Evolutionary conservation across 2,329 filamentous ascomycete species (phyloP).

Genomic region (Pseudopyricularia cyperi): DNA sequence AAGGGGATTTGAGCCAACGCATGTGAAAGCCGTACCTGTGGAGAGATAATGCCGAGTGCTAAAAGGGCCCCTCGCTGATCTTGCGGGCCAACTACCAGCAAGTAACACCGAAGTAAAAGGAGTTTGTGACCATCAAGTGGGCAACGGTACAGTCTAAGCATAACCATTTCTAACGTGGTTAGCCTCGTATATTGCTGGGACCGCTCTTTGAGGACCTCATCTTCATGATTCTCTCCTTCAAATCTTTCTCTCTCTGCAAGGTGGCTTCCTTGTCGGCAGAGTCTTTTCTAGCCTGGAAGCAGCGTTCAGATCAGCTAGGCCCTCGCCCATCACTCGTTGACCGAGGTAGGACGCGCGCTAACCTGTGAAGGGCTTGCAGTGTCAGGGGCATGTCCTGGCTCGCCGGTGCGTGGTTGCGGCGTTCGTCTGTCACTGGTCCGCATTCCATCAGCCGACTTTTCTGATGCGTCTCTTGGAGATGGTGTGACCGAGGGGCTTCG

Average conservation of each 20-base stretch:
- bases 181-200: constrained; percentile 27
- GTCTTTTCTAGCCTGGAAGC: constrained; percentile 12
- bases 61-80: too few species aligned
- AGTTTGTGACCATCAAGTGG: constrained; percentile 7
- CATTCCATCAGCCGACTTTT: constrained; percentile 45
- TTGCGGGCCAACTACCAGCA: too few species aligned
- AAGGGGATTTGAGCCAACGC: too few species aligned
- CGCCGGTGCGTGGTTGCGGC: constrained; percentile 18
- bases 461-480: constrained; percentile 28
- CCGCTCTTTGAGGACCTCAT: constrained; percentile 37
- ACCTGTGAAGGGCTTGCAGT: constrained; percentile 14
- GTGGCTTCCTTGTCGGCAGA: constrained; percentile 26
- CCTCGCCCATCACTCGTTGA: neutral
- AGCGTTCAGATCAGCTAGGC: constrained; percentile 5
- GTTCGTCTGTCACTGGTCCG: constrained; percentile 28
- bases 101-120: too few species aligned
- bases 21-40: too few species aligned
- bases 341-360: constrained; percentile 8
- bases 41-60: too few species aligned
- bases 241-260: constrained; percentile 33
- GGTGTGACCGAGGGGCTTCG: constrained; percentile 36
- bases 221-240: constrained; percentile 41
- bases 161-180: constrained; percentile 15
- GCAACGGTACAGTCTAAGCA: constrained; percentile 1
- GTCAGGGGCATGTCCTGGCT: constrained; percentile 6